phyloP scores from a whole-genome alignment of 2,329 filamentous ascomycete species.

The Hymenoscyphus scutula region DNA sequence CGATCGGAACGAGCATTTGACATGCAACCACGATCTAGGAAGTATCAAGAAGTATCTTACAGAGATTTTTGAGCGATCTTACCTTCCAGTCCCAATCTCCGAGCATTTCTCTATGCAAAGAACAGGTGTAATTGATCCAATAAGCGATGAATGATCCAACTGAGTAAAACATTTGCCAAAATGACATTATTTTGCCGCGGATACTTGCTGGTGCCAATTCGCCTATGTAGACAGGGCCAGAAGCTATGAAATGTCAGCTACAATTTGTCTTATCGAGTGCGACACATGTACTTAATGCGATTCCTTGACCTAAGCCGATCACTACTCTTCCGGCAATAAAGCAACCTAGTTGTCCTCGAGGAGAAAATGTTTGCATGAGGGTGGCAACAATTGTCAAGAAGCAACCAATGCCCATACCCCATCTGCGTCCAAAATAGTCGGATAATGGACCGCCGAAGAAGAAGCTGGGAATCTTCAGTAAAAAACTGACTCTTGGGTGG shows the following conservation, averaged over 20 bases:
- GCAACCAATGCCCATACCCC: constrained; percentile 64
- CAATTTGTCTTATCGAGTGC: background rate
- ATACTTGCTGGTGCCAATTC: constrained; percentile 64
- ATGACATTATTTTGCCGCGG: constrained; percentile 65
- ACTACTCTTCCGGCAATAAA: constrained; percentile 69
- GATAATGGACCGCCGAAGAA: constrained; percentile 63
- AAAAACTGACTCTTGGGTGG: too few species aligned
- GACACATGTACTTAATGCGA: constrained; percentile 54
- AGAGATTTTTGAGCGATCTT: constrained; percentile 14
- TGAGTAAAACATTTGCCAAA: constrained; percentile 67
- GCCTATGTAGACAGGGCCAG: constrained; percentile 69
- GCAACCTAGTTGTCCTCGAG: constrained; percentile 57
- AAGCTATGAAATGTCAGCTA: constrained; percentile 42
- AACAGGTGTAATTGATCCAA: constrained; percentile 63
- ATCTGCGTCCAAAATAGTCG: constrained; percentile 59
- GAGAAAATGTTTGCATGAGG: constrained; percentile 66
- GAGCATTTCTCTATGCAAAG: constrained; percentile 51
- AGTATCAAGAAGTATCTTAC: background rate
- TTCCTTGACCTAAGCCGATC: constrained; percentile 68
- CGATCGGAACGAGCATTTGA: constrained; percentile 61
- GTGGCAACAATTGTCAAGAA: constrained; percentile 65
- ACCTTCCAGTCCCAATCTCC: constrained; percentile 73
- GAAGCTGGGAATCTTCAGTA: constrained; percentile 44
- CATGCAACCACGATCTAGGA: constrained; percentile 57
- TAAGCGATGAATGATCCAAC: constrained; percentile 65